These are phyloP conservation scores for Globisporangium carolinianum DNA, from an alignment of 352 stramenopile species.

Conservation along the genomic window DNA sequence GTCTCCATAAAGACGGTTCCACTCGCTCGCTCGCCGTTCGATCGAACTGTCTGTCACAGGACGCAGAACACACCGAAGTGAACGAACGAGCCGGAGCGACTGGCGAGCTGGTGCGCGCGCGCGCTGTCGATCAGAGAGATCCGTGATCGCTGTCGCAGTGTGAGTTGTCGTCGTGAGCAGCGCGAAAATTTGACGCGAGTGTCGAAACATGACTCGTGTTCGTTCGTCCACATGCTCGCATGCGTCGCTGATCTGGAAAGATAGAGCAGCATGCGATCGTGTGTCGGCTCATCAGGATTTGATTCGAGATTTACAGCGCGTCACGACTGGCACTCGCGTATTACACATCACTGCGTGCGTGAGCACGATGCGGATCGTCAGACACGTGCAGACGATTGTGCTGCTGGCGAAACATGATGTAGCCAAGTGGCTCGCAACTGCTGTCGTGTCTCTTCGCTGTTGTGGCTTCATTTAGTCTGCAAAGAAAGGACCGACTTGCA, in stretches of 20 bases:
- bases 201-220: background rate
- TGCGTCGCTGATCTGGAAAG: background rate
- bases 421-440: too few relatives aligned
- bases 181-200: too few relatives aligned
- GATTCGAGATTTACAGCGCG: background rate
- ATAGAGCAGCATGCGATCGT: background rate
- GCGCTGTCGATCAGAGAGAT: too few relatives aligned
- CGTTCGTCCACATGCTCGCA: background rate
- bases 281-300: background rate
- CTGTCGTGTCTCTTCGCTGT: too few relatives aligned
- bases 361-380: too few relatives aligned
- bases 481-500: too few relatives aligned
- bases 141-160: too few relatives aligned
- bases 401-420: too few relatives aligned
- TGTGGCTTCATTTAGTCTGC: too few relatives aligned
- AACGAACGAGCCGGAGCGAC: background rate
- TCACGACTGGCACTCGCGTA: background rate
- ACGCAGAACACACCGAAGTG: background rate
- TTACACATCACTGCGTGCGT: background rate
- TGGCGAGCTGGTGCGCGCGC: background rate
- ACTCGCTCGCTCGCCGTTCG: background rate
- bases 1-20: conserved; percentile 2
- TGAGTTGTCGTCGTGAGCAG: too few relatives aligned
- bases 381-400: too few relatives aligned
- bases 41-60: too few relatives aligned